Percentiles rank a stretch among this genome's conserved stretches.
phyloP scores from a whole-genome alignment of 2,329 filamentous ascomycete species.

The Dactylella cylindrospora region DNA sequence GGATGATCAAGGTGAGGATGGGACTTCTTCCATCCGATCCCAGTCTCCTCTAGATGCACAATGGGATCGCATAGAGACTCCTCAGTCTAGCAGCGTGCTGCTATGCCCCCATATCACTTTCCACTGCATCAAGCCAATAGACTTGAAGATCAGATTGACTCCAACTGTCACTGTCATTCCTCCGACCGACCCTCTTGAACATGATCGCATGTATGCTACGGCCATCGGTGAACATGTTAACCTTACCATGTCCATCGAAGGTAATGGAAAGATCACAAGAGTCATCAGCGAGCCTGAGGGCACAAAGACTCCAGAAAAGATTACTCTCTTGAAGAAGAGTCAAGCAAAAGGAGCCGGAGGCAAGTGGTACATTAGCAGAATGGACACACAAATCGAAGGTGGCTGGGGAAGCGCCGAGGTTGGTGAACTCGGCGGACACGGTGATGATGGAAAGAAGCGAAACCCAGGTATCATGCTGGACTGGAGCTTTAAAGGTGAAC shows the following conservation, averaged over 20 bases:
- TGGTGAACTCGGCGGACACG: slow-evolving; percentile 33
- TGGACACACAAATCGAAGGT: slow-evolving; percentile 40
- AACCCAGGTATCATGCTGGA: slow-evolving; percentile 43
- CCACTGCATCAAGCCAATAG: slow-evolving; percentile 41
- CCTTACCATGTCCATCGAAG: slow-evolving; percentile 42
- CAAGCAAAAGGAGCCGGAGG: slow-evolving; percentile 39
- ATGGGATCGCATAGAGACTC: slow-evolving; percentile 40
- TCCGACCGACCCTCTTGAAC: slow-evolving; percentile 35
- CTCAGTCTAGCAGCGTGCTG: slow-evolving; percentile 32
- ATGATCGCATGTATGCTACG: slow-evolving; percentile 43
- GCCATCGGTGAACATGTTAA: slow-evolving; percentile 42
- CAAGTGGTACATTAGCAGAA: slow-evolving; percentile 42
- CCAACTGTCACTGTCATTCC: slow-evolving; percentile 41
- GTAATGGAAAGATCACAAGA: slow-evolving; percentile 42
- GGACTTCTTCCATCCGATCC: slow-evolving; percentile 37
- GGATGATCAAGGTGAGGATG: slow-evolving; percentile 40
- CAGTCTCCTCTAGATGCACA: slow-evolving; percentile 41
- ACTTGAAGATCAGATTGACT: slow-evolving; percentile 35
- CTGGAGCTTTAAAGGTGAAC: slow-evolving; percentile 39
- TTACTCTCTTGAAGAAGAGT: slow-evolving; percentile 40
- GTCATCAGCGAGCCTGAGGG: slow-evolving; percentile 41
- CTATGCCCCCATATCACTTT: slow-evolving; percentile 44
- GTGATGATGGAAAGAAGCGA: slow-evolving; percentile 40
- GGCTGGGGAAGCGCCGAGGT: slow-evolving; percentile 40
- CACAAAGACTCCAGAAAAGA: slow-evolving; percentile 28